phyloP scores from a whole-genome alignment of 305 asterid genomes.

The Rubia occidens region DNA sequence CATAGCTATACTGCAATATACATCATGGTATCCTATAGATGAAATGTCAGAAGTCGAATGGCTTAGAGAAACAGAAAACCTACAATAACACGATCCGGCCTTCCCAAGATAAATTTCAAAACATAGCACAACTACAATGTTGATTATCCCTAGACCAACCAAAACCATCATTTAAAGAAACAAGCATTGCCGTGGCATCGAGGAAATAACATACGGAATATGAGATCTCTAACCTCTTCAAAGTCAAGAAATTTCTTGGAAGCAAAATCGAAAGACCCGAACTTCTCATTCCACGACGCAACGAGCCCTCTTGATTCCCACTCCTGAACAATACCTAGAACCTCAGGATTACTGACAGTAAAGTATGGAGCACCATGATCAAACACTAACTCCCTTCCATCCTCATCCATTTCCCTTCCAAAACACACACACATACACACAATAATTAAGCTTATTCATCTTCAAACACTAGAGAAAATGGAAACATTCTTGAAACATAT shows the following conservation, averaged over 20 bases:
- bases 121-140: too few relatives aligned
- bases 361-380: slow-evolving; percentile 89
- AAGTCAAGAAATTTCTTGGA: slow-evolving; percentile 40
- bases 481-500: neutral
- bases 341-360: slow-evolving; percentile 44
- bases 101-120: too few relatives aligned
- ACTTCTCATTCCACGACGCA: slow-evolving; percentile 68
- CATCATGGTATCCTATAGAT: neutral
- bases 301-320: slow-evolving; percentile 86
- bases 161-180: too few relatives aligned
- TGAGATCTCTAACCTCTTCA: slow-evolving; percentile 42
- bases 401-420: slow-evolving; percentile 53
- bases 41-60: neutral
- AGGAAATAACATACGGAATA: neutral
- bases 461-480: neutral
- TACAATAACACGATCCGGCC: too few relatives aligned
- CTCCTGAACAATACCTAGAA: slow-evolving; percentile 45
- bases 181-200: neutral
- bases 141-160: too few relatives aligned
- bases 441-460: neutral
- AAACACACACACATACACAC: neutral
- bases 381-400: slow-evolving; percentile 67
- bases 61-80: neutral
- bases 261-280: slow-evolving; percentile 62
- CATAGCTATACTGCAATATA: neutral